These are phyloP conservation scores for Xylaria sp. DNA, from an alignment of 2,329 filamentous ascomycete genomes.

Conservation along the genomic window DNA sequence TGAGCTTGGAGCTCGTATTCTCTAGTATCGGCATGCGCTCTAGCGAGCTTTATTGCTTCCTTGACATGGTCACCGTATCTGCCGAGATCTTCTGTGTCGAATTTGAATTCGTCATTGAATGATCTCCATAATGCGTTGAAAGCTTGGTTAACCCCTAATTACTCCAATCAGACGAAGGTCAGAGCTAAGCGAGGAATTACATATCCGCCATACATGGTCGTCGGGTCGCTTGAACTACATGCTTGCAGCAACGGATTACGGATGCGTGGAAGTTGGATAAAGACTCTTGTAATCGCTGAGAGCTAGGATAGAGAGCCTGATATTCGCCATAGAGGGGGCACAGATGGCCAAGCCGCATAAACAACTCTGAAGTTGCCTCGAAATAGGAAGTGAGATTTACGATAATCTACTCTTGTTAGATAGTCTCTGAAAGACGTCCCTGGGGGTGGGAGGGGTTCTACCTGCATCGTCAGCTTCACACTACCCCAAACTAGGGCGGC, in stretches of 20 bases:
- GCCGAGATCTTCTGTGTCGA: constrained; percentile 41
- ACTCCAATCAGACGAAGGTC: background rate
- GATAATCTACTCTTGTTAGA: constrained; percentile 42
- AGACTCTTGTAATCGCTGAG: constrained; percentile 49
- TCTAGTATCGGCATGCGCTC: constrained; percentile 40
- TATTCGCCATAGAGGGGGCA: constrained; percentile 54
- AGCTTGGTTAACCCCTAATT: constrained; percentile 19
- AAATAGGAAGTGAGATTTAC: constrained; percentile 55
- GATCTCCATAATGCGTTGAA: constrained; percentile 40
- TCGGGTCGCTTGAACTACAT: constrained; percentile 46
- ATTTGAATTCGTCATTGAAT: constrained; percentile 48
- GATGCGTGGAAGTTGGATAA: constrained; percentile 52
- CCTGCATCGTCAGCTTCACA: constrained; percentile 55
- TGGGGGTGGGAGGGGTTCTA: constrained; percentile 24
- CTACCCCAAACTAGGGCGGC: constrained; percentile 58
- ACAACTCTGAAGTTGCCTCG: constrained; percentile 52
- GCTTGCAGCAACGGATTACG: constrained; percentile 52
- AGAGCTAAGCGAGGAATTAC: background rate
- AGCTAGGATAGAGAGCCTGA: constrained; percentile 51
- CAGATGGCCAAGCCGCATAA: constrained; percentile 50
- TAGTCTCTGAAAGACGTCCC: background rate
- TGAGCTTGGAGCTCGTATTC: constrained; percentile 29
- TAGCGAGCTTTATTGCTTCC: constrained; percentile 44
- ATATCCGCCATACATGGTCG: constrained; percentile 43
- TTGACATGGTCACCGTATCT: constrained; percentile 41